Evolutionary conservation across 768 basidiomycete species (phyloP).

Genomic region (Symmetrospora coprosmae): DNA sequence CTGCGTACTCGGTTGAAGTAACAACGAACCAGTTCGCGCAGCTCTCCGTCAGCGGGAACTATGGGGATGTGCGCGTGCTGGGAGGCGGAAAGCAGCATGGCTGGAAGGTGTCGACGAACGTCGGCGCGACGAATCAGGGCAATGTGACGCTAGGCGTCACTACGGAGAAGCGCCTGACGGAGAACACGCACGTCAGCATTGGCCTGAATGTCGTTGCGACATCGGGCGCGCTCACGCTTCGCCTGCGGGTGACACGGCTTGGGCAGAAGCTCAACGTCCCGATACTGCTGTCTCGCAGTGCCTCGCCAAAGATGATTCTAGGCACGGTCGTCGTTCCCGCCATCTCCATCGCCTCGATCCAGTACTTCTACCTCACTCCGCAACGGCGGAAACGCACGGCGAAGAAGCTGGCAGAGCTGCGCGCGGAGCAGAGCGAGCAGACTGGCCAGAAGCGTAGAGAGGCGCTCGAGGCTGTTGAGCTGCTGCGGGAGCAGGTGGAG

Average conservation of each 20-base stretch:
- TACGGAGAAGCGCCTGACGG: slow-evolving; percentile 36
- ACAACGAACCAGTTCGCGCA: slow-evolving; percentile 12
- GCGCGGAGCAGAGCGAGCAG: slow-evolving; percentile 51
- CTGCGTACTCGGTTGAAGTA: slow-evolving; percentile 1
- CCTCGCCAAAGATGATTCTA: slow-evolving; percentile 35
- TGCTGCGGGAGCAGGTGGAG: slow-evolving; percentile 56
- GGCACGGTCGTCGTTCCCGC: slow-evolving; percentile 37
- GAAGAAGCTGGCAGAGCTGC: slow-evolving; percentile 51
- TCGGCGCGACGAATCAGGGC: slow-evolving; percentile 23
- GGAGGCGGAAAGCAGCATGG: neutral
- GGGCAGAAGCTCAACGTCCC: slow-evolving; percentile 36
- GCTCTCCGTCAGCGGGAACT: neutral
- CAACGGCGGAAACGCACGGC: slow-evolving; percentile 32
- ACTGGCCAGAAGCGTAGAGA: slow-evolving; percentile 51
- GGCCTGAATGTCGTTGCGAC: slow-evolving; percentile 24
- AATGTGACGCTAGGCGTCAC: slow-evolving; percentile 34
- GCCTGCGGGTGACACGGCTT: slow-evolving; percentile 36
- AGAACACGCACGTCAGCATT: slow-evolving; percentile 34
- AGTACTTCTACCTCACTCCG: slow-evolving; percentile 38
- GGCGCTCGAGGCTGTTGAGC: slow-evolving; percentile 48
- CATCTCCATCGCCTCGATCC: slow-evolving; percentile 34
- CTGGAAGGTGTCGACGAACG: slow-evolving; percentile 36
- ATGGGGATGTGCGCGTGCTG: neutral
- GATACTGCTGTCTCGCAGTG: slow-evolving; percentile 34
- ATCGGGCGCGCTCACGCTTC: neutral